Percentiles rank a stretch among this genome's conserved stretches.
Evolutionary conservation across 192 early-diverging fungal species (phyloP).

Genomic region (Podila epigama): DNA sequence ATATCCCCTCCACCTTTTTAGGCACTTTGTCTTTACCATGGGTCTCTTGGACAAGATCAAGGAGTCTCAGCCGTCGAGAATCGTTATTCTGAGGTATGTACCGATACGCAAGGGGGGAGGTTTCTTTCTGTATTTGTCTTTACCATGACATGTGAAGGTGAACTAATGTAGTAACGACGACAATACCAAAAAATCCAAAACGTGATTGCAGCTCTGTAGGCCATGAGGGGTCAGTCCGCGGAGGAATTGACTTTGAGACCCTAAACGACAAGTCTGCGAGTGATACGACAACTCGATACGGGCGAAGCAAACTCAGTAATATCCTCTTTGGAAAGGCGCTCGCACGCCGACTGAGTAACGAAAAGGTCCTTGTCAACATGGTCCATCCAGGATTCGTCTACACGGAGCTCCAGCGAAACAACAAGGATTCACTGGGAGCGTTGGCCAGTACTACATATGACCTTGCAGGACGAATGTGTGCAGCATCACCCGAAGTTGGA

Average conservation of each 20-base stretch:
- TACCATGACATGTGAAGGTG: no score
- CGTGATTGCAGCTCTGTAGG: no score
- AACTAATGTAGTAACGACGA: no score
- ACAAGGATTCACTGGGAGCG: conserved; percentile 9
- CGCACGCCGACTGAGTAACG: conserved; percentile 42
- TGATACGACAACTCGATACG: conserved; percentile 48
- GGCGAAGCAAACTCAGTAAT: conserved; percentile 61
- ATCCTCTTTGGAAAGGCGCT: conserved; percentile 60
- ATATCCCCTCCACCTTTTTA: no score
- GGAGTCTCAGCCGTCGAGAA: no score
- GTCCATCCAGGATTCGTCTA: conserved; percentile 63
- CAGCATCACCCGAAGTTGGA: conserved; percentile 47
- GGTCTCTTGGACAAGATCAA: no score
- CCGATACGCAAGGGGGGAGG: no score
- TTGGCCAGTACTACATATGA: conserved; percentile 19
- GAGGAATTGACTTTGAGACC: conserved; percentile 4
- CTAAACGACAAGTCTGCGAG: conserved; percentile 46
- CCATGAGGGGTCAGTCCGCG: no score
- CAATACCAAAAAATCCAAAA: no score
- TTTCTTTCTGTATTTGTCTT: no score
- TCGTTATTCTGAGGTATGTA: no score
- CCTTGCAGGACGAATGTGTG: conserved; percentile 35
- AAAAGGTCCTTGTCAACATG: conserved; percentile 51
- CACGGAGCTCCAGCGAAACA: conserved; percentile 54
- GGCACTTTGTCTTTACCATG: no score